Conservation (phyloP, 305 asterid genomes). For the Caryopteris hybrid region DNA sequence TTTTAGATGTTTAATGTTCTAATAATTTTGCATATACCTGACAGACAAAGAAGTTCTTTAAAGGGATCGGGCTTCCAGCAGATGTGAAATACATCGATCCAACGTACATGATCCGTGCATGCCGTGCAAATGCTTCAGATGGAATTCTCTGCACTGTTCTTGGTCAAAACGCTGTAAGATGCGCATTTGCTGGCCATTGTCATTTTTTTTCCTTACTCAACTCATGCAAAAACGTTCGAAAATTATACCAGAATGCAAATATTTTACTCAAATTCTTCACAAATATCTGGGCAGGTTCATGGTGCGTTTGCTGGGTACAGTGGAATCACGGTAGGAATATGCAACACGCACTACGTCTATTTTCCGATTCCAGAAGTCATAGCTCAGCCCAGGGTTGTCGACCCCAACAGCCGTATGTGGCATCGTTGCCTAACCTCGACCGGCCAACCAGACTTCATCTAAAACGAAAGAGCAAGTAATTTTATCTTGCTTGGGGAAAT, state of each 20-base stretch:
- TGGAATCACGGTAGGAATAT: conserved; percentile 94
- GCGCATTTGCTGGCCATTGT: background rate
- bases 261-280: background rate
- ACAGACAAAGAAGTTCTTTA: conserved; percentile 77
- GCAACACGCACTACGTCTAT: conserved; percentile 96
- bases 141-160: conserved; percentile 97
- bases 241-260: background rate
- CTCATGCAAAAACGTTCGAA: too few relatives aligned
- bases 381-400: conserved; percentile 59
- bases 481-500: background rate
- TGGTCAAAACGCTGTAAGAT: conserved; percentile 97
- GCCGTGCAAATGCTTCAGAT: conserved; percentile 99
- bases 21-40: background rate
- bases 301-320: conserved; percentile 99
- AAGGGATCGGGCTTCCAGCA: conserved; percentile 66
- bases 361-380: conserved; percentile 96
- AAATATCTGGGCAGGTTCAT: conserved; percentile 62
- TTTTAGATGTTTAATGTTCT: background rate
- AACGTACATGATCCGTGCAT: conserved; percentile 98
- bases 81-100: conserved; percentile 98
- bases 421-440: conserved; percentile 99
- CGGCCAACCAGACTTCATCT: conserved; percentile 93
- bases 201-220: background rate
- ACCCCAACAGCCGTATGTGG: conserved; percentile 99
- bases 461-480: conserved; percentile 10